phyloP scores from a whole-genome alignment of 23 red algal genomes.

The Pyropia haitanensis region DNA sequence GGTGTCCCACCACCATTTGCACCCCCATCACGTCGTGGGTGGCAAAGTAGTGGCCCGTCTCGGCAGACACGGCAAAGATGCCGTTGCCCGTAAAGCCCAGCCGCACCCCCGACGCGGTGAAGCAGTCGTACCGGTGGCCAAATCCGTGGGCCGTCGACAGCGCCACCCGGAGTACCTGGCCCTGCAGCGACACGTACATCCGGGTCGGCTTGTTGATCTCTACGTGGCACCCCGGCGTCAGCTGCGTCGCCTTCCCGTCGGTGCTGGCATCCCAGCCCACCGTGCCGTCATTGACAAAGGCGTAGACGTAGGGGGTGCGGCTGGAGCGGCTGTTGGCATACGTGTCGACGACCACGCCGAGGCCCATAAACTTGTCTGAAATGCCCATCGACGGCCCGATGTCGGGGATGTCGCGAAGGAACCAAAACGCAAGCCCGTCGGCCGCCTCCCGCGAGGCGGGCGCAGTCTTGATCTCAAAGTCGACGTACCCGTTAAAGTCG shows the following conservation, averaged over 20 bases:
- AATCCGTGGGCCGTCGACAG: conserved; percentile 33
- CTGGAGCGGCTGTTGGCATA: conserved; percentile 42
- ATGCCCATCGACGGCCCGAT: conserved; percentile 56
- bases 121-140: conserved; percentile 50
- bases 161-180: conserved; percentile 32
- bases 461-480: conserved; percentile 33
- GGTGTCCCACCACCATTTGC: conserved; percentile 23
- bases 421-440: conserved; percentile 65
- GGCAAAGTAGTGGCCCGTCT: conserved; percentile 72
- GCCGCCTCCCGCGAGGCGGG: conserved; percentile 47
- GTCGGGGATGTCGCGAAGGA: conserved; percentile 18
- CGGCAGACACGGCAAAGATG: conserved; percentile 42
- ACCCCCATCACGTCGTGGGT: conserved; percentile 48
- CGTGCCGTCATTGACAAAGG: conserved; percentile 49
- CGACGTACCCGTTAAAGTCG: conserved; percentile 69
- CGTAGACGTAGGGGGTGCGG: conserved; percentile 49
- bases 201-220: conserved; percentile 36
- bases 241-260: conserved; percentile 47
- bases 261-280: conserved; percentile 33
- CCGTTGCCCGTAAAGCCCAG: conserved; percentile 35
- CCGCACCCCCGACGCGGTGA: conserved; percentile 27
- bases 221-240: conserved; percentile 40
- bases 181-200: conserved; percentile 40
- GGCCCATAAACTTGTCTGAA: conserved; percentile 26
- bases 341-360: conserved; percentile 63